phyloP scores from a whole-genome alignment of 345 rosid genomes.

The Eucalyptus sp. region DNA sequence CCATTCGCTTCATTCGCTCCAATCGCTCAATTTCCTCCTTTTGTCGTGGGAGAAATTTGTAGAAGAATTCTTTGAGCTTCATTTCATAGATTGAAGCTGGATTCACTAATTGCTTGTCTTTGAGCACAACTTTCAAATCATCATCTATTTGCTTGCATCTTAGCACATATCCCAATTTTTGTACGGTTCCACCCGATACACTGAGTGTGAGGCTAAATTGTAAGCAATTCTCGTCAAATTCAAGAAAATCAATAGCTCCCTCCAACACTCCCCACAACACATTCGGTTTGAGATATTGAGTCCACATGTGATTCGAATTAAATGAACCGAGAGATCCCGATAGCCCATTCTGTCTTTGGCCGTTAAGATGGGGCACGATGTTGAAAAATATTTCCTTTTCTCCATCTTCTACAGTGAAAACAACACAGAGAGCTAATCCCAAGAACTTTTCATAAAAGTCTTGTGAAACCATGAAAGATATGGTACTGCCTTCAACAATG shows the following conservation, averaged over 20 bases:
- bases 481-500: not conserved
- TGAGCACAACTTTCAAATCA: not conserved
- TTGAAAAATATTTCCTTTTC: not conserved
- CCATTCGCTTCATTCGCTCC: no score
- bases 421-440: not conserved
- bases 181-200: not conserved
- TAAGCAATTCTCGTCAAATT: not conserved
- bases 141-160: not conserved
- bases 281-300: not conserved
- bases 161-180: not conserved
- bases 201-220: not conserved
- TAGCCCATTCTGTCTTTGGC: not conserved
- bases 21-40: rapidly evolving
- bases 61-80: rapidly evolving
- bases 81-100: not conserved
- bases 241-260: not conserved
- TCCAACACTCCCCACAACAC: not conserved
- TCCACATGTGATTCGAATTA: not conserved
- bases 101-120: not conserved
- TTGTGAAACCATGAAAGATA: not conserved
- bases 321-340: not conserved
- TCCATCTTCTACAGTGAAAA: not conserved
- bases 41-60: not conserved
- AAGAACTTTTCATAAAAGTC: not conserved
- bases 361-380: not conserved